Base-by-base conservation (phyloP, 2,329 filamentous ascomycete species). In the Plenodomus lindquistii region DNA sequence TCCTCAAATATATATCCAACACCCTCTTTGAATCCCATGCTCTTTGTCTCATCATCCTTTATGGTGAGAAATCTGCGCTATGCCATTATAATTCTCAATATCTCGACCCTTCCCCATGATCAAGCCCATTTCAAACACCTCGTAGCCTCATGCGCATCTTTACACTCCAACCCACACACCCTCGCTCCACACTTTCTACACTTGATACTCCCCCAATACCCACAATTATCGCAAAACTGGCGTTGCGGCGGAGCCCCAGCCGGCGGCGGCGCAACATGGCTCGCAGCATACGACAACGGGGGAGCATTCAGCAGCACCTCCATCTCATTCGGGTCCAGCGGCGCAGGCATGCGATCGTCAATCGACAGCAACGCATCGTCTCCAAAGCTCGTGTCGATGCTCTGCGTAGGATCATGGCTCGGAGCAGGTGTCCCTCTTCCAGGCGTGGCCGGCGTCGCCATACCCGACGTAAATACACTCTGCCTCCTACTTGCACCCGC, bases 111-210 rank as follows among this genome's bases (percentile, higher is more conserved):
- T 31, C 27, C 11, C 4, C 15, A 15, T 31, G 27, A n/a, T 59
- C 44, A 71, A 37, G 66, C 65, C 69, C 69, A 72, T 40, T 72
- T 72, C 58, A 72, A 55, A 46, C 70, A 73, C 19, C 89, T 80
- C 60, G 88, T 87, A 70, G 89, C 86, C 44, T 85, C 81, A 69
- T 93, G 89, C 53, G 81, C 78, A 63, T 85, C 84, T 60, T 91
- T 78, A 63, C 89, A 92, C 50, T 89, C 85, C 57, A 92, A 71
- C 34, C 87, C 88, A 69, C 89, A 93, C n/a, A 89, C 85, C 61
- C 86, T 79, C 38, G 82, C 82, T n/a, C 88, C 88, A 72, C 89
- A 93, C 75, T 88, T 89, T 69, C 86, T 81, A 73, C 89, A 93
- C 70, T 81, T 82, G 38, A 90, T 85, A 35, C 85, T 77, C 2